Evolutionary conservation across 2,329 filamentous ascomycete species (phyloP), one percentile per base, ranked within the genome.

Genomic region (Epicoccum sorghinum): DNA sequence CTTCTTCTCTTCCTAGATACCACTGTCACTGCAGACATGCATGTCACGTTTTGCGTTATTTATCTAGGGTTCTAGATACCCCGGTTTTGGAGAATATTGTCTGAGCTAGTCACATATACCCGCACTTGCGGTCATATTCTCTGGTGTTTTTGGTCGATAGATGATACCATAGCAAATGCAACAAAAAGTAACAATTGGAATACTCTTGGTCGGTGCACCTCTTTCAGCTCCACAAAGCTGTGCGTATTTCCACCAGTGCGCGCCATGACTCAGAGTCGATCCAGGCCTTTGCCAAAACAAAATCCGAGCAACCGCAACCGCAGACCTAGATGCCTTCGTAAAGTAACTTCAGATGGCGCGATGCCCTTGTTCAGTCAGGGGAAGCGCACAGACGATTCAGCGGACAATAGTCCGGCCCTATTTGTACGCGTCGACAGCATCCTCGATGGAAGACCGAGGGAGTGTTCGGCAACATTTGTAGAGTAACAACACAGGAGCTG

Each of bases 11-110:
- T 56, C 52, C 47, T 39, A 52, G 60, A 62, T 58, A 62, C 57
- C 60, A 62, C 52, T 62, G 52, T 62, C 59, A 52, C 54, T 60
- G 55, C 52, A 55, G 47, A 43, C 47, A 41, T 48, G 45, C 49
- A 47, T 47, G 38, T 53, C 45, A 38, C 14, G 41, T 44, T 46
- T 38, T 30, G 46, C 29, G 27, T 47, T 45, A 29, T 47, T 40
- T 41, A 33, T 13, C 23, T 47, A 44, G 54, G 54, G 54, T 53
- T 27, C 36, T 25, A 42, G 49, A 57, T 57, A 57, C 54, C 54
- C 48, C 44, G 35, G 48, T 33, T 45, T 48, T 41, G 48, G 45
- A 37, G 30, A 49, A 10, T 35, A 41, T 36, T 51, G 50, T 45
- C 38, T 12, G 35, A 44, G 7, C 29, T 38, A 14, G 32, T 14